phyloP scores from a whole-genome alignment of 208 protist species.

The Trypanosoma brucei region DNA sequence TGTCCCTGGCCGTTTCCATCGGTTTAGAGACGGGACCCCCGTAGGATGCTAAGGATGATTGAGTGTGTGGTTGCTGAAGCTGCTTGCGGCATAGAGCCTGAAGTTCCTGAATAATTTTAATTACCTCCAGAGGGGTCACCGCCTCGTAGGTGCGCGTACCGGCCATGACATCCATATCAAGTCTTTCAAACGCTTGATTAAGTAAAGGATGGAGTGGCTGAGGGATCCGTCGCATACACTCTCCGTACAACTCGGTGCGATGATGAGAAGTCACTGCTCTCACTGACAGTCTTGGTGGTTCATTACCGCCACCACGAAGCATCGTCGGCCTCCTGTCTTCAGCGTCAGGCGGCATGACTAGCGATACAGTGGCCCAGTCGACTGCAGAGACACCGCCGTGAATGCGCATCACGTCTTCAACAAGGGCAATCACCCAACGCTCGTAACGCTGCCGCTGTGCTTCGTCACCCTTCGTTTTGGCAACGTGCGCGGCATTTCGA shows the following conservation, averaged over 20 bases:
- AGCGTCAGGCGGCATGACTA: conserved; percentile 59
- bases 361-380: conserved; percentile 46
- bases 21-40: neutral
- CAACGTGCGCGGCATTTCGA: conserved; percentile 48
- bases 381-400: conserved; percentile 32
- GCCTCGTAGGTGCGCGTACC: conserved; percentile 45
- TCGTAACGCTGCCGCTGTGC: conserved; percentile 52
- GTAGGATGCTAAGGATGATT: neutral
- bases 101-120: conserved; percentile 55
- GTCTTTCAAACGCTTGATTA: conserved; percentile 47
- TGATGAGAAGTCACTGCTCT: conserved; percentile 6
- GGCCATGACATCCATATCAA: conserved; percentile 54
- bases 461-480: conserved; percentile 33
- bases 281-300: neutral
- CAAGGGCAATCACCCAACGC: conserved; percentile 47
- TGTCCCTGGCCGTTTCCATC: neutral
- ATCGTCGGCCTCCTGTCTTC: conserved; percentile 26
- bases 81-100: conserved; percentile 11
- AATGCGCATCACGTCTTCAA: conserved; percentile 44
- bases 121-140: conserved; percentile 65
- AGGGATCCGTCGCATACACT: conserved; percentile 48
- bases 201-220: conserved; percentile 52
- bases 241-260: conserved; percentile 31
- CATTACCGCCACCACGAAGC: conserved; percentile 5
- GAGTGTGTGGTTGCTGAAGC: neutral